Evolutionary conservation across 257 asterid genomes (phyloP), one percentile per base, ranked within the genome.

Genomic region (Buddleja alternifolia): DNA sequence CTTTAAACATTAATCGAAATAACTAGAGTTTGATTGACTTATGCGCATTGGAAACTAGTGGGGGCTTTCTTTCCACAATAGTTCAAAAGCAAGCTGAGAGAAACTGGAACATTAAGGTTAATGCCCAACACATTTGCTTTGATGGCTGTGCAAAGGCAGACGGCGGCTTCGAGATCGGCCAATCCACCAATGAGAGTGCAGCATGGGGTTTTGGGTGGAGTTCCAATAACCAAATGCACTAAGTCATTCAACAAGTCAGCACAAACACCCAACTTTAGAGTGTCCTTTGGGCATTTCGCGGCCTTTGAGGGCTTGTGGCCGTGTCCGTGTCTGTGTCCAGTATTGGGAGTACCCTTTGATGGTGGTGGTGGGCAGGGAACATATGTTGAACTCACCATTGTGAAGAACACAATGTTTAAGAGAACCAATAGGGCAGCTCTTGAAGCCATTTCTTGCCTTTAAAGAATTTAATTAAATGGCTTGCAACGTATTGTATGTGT

Each of bases 121-220:
- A 79, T 72, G 8, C 81, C 84, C 48, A 79, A 23, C 16, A 79
- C 45, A 16, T 79, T 75, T 0, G 84, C 84, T 20, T 63, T 79
- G 45, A 75, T 72, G 54, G 81, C 84, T 0, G 84, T 75, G 78
- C 84, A 79, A 34, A 79, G 81, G 75, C 84, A 79, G 10, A 75
- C 71, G 0, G 79, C 84, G 0, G 84, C 84, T 20, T 79, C 79
- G 7, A 79, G 76, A 39, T 79, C 84, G 9, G 75, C 70, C 40
- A 79, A 47, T 0, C 79, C 82, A 39, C 59, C 44, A 17, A 79
- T 58, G 21, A 79, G 78, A n/a, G 53, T 19, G 54, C 84, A 79
- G 23, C 84, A 79, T 32, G 81, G 81, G 6, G 70, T 52, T 9
- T 46, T 68, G 15, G 79, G 63, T 10, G 84, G 84, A 1, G 45